A percentile compares a stretch with the other conserved stretches of the same genome.
Conservation (phyloP, 257 asterid species). For the Dorcoceras hygrometricum region DNA sequence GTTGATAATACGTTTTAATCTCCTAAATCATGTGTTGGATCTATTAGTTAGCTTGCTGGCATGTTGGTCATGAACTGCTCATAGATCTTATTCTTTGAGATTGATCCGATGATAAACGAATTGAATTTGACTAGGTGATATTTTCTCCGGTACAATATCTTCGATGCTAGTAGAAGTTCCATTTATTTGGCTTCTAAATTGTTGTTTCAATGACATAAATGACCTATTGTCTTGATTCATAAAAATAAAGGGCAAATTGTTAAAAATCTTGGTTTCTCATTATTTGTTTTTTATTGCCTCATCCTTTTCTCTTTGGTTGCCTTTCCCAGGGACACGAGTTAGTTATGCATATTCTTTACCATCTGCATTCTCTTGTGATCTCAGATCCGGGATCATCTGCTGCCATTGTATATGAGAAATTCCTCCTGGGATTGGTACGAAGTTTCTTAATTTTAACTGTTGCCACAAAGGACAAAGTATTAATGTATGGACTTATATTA, state of each 20-base stretch:
- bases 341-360: conserved; percentile 81
- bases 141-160: background rate
- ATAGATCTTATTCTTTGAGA: background rate
- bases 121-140: background rate
- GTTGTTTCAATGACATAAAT: background rate
- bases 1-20: too few relatives aligned
- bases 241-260: conserved; percentile 7
- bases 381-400: conserved; percentile 62
- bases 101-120: background rate
- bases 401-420: conserved; percentile 66
- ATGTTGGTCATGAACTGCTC: background rate
- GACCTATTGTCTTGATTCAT: conserved; percentile 5
- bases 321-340: conserved; percentile 87
- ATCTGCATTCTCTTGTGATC: conserved; percentile 63
- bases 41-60: background rate
- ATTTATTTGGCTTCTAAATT: background rate
- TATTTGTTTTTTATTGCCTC: conserved; percentile 5
- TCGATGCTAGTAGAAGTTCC: background rate
- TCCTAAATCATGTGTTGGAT: background rate
- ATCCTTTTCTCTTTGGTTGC: conserved; percentile 19
- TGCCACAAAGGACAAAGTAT: conserved; percentile 15
- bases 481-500: conserved; percentile 36
- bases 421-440: conserved; percentile 86
- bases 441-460: conserved; percentile 21
- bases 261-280: conserved; percentile 16